Percentiles rank a stretch among this genome's conserved stretches.
Conservation (phyloP, 768 basidiomycete genomes). For the Sutorius australiensis region DNA sequence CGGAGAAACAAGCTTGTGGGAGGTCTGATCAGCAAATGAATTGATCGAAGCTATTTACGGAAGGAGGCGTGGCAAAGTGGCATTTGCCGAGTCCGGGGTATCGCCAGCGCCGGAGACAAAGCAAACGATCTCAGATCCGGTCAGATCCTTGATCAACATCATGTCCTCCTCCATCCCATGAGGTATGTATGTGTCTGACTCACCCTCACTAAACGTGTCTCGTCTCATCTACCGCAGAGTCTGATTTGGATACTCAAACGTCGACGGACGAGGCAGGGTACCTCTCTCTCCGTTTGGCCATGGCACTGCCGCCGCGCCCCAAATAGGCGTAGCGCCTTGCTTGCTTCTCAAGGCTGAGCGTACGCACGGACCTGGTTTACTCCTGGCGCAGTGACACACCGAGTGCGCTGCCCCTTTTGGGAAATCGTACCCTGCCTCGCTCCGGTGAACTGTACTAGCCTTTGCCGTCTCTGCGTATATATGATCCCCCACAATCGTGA, state of each 20-base stretch:
- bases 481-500: conserved; percentile 9
- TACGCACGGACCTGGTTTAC: background rate
- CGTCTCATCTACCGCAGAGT: background rate
- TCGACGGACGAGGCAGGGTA: background rate
- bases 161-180: conserved; percentile 1
- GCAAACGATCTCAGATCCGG: conserved; percentile 31
- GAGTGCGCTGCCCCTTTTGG: conserved; percentile 13
- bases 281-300: background rate
- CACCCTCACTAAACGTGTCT: background rate
- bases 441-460: conserved; percentile 19
- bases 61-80: conserved; percentile 12
- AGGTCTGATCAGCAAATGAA: background rate
- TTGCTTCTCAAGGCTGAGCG: conserved; percentile 5
- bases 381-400: conserved; percentile 6
- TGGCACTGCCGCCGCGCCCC: conserved; percentile 17
- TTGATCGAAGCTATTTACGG: background rate
- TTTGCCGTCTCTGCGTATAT: conserved; percentile 30
- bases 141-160: conserved; percentile 16
- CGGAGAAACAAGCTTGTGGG: background rate
- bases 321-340: conserved; percentile 6
- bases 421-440: conserved; percentile 1
- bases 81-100: conserved; percentile 31
- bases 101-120: conserved; percentile 32
- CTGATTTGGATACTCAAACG: background rate
- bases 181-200: background rate